phyloP scores from a whole-genome alignment of 805 yeast genomes.

The Candida qinlingensis region DNA sequence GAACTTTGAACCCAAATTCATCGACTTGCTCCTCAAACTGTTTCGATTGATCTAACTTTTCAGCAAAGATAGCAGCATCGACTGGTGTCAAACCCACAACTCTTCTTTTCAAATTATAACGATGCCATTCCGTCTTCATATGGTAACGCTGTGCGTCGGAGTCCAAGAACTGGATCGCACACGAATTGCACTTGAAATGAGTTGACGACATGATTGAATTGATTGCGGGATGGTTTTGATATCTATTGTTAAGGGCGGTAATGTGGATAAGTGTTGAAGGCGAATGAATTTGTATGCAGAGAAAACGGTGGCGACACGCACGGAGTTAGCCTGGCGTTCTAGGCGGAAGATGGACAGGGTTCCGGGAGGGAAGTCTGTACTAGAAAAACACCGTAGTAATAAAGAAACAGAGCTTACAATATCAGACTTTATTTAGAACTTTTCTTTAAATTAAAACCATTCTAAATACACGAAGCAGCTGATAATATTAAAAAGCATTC shows the following conservation, averaged over 20 bases:
- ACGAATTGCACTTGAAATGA: conserved; percentile 78
- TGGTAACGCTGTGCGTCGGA: conserved; percentile 87
- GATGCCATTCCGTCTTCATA: conserved; percentile 98
- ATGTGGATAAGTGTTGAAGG: no score
- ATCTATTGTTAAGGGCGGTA: no score
- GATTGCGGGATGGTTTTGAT: neutral
- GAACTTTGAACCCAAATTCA: conserved; percentile 34
- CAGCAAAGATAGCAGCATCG: conserved; percentile 44
- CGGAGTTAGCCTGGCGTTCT: neutral
- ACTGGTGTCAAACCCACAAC: conserved; percentile 81
- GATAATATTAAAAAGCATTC: conserved; percentile 2
- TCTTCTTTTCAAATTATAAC: conserved; percentile 90
- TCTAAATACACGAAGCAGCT: conserved; percentile 18
- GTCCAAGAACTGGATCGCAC: conserved; percentile 72
- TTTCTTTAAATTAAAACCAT: conserved; percentile 10
- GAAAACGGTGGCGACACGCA: conserved; percentile 1
- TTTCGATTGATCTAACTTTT: conserved; percentile 31
- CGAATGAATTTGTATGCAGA: neutral
- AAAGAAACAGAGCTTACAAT: no score
- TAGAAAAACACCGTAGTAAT: no score
- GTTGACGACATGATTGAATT: conserved; percentile 11
- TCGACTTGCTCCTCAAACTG: conserved; percentile 31
- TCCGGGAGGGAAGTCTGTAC: no score
- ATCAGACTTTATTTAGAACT: conserved; percentile 1
- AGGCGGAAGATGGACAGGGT: no score